Base-by-base conservation (phyloP, 2,329 filamentous ascomycete species). In the Zopfia rhizophila region DNA sequence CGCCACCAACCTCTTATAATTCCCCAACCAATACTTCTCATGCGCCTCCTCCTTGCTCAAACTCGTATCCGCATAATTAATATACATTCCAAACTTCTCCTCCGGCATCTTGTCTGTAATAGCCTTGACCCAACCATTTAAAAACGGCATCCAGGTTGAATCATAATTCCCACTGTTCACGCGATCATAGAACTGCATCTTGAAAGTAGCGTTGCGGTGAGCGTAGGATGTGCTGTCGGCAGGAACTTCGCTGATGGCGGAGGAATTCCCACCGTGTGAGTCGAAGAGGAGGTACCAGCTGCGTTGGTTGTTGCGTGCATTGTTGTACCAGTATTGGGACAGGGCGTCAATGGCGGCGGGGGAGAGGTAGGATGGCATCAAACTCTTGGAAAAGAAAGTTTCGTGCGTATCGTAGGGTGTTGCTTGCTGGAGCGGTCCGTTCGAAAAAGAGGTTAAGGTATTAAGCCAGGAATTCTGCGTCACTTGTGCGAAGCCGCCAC, bases 41-140 rank as follows among this genome's bases (percentile, higher is more conserved):
- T 77, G 72, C 4, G 78, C 78, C 23, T 71, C 68, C 1, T 68
- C 65, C 22, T 68, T 67, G 35, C 66, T 69, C 53, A 81, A 61
- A 27, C 66, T 71, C 7, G 76, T 69, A 60, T 81, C 78, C 13
- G 75, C 73, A 51, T 81, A 81, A 61, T 81, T 81, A 56, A 75
- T 73, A 55, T 81, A 82, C 65, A 75, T 75, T 14, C 74, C 75
- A 65, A 70, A 75, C 21, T 70, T 55, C 21, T 39, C 43, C 2
- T 37, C 49, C 1, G 49, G 43, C 6, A 49, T 60, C 16, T 60
- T 60, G 32, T 60, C 47, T 10, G 45, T 60, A 38, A 72, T 56
- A 6, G 56, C 60, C 12, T 68, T 62, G 18, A 74, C 65, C 66
- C 73, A 76, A 33, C 65, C 65, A 21, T 74, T 65, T 16, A 76